phyloP scores from a whole-genome alignment of 1,139 yeast species.

The Geotrichum europaeum region DNA sequence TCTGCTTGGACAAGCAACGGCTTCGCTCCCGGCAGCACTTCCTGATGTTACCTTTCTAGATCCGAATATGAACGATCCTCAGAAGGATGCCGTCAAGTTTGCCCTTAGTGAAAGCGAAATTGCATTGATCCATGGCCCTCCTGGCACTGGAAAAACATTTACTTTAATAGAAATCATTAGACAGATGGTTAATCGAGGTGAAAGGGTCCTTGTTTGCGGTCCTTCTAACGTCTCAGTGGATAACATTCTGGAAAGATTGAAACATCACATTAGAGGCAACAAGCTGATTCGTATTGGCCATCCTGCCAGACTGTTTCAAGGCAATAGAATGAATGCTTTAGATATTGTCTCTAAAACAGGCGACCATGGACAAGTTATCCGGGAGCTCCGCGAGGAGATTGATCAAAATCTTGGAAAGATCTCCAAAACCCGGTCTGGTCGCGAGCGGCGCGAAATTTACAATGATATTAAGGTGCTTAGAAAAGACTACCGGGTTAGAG shows the following conservation, averaged over 20 bases:
- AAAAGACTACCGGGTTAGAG: conserved; percentile 63
- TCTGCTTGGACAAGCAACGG: conserved; percentile 27
- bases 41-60: conserved; percentile 42
- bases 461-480: conserved; percentile 60
- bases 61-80: conserved; percentile 58
- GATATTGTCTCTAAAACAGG: conserved; percentile 64
- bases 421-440: conserved; percentile 58
- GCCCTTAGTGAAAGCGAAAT: conserved; percentile 44
- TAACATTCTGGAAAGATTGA: conserved; percentile 75
- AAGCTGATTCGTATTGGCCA: conserved; percentile 79
- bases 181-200: conserved; percentile 57
- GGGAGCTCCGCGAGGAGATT: conserved; percentile 68
- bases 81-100: conserved; percentile 55
- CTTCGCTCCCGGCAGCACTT: conserved; percentile 17
- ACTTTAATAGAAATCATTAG: conserved; percentile 80
- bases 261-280: conserved; percentile 45
- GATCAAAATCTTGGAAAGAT: conserved; percentile 51
- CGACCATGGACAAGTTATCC: conserved; percentile 56
- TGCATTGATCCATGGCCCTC: conserved; percentile 68
- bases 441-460: conserved; percentile 64
- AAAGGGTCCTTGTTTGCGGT: conserved; percentile 82
- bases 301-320: conserved; percentile 73
- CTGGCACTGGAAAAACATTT: conserved; percentile 79
- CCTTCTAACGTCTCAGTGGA: conserved; percentile 96
- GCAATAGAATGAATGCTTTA: conserved; percentile 64